phyloP scores from a whole-genome alignment of 2,329 filamentous ascomycete species.

The Fusarium luffae region DNA sequence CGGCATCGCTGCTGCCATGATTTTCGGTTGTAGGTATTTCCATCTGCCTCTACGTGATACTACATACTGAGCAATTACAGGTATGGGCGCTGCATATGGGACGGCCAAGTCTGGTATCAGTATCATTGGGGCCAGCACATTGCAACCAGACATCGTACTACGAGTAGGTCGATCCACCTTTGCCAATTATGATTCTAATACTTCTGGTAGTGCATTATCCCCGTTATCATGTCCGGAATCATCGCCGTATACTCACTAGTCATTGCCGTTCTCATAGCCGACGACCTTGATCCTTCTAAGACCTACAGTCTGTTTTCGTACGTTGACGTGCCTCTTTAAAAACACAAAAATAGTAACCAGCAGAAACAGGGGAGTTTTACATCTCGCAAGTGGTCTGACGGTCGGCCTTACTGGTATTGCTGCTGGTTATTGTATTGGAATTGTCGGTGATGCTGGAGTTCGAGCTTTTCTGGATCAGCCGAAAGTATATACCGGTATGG shows the following conservation, averaged over 20 bases:
- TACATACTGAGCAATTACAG: conserved; percentile 51
- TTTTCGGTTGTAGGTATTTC: conserved; percentile 76
- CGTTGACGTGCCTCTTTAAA: conserved; percentile 46
- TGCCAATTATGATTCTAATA: conserved; percentile 18
- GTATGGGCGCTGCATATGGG: conserved; percentile 82
- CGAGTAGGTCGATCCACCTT: conserved; percentile 72
- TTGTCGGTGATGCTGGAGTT: conserved; percentile 94
- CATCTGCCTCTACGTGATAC: conserved; percentile 13
- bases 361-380: conserved; percentile 80
- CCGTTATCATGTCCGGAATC: conserved; percentile 98
- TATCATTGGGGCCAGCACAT: conserved; percentile 86
- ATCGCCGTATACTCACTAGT: conserved; percentile 98
- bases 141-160: conserved; percentile 83
- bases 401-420: conserved; percentile 94
- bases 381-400: conserved; percentile 88
- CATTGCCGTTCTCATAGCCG: conserved; percentile 95
- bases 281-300: conserved; percentile 79
- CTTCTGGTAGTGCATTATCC: conserved; percentile 76
- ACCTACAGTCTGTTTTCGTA: conserved; percentile 88
- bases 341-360: conserved; percentile 31
- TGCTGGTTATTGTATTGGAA: conserved; percentile 94
- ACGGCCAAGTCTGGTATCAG: conserved; percentile 90
- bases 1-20: conserved; percentile 84
- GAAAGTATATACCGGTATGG: conserved; percentile 97
- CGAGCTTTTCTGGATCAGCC: conserved; percentile 96